phyloP scores from a whole-genome alignment of 2,329 filamentous ascomycete genomes.

The Venturia asperata region DNA sequence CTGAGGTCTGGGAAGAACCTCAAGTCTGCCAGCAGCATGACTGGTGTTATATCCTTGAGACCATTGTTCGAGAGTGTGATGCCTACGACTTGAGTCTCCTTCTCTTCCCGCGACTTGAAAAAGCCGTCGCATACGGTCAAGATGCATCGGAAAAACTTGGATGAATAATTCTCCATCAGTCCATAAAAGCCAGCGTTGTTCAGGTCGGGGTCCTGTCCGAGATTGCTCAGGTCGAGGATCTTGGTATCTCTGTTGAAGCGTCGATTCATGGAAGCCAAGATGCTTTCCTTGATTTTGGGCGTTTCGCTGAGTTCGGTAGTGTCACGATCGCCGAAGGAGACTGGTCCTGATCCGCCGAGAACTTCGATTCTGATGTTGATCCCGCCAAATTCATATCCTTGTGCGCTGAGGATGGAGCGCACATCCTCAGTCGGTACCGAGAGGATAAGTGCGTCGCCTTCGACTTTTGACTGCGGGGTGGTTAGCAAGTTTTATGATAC shows the following conservation, averaged over 20 bases:
- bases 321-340: slow-evolving; percentile 34
- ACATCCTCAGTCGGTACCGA: slow-evolving; percentile 33
- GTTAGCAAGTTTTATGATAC: slow-evolving; percentile 15
- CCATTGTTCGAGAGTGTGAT: slow-evolving; percentile 77
- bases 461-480: slow-evolving; percentile 26
- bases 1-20: slow-evolving; percentile 63
- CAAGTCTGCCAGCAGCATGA: slow-evolving; percentile 42
- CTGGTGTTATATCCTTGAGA: slow-evolving; percentile 62
- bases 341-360: slow-evolving; percentile 26
- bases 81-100: slow-evolving; percentile 70
- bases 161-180: background rate
- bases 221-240: slow-evolving; percentile 72
- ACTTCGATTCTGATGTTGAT: slow-evolving; percentile 33
- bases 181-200: slow-evolving; percentile 58
- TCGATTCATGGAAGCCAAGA: slow-evolving; percentile 63
- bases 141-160: slow-evolving; percentile 67
- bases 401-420: slow-evolving; percentile 32
- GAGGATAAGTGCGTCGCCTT: slow-evolving; percentile 34
- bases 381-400: slow-evolving; percentile 36
- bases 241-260: slow-evolving; percentile 68
- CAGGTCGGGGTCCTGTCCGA: slow-evolving; percentile 66
- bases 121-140: slow-evolving; percentile 78
- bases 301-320: slow-evolving; percentile 39
- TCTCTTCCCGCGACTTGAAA: slow-evolving; percentile 65
- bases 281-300: slow-evolving; percentile 57